Conservation (phyloP, 2,329 filamentous ascomycete genomes). For the Phoma sp. region DNA sequence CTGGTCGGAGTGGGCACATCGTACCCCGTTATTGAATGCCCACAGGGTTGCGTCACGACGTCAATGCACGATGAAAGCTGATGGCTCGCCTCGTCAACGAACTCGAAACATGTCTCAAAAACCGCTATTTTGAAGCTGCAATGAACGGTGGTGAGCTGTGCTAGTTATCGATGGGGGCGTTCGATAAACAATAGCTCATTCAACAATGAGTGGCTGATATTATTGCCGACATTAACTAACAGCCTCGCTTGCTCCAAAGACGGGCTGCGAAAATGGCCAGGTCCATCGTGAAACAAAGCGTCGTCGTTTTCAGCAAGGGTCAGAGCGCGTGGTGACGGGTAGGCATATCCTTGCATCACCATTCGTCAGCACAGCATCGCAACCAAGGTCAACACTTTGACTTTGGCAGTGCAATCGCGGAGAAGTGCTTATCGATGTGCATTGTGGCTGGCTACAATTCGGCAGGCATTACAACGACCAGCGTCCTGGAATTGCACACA, state of each 20-base stretch:
- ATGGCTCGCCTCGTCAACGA: not conserved
- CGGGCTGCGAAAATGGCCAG: conserved; percentile 21
- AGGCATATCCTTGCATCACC: conserved; percentile 27
- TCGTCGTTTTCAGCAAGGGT: conserved; percentile 26
- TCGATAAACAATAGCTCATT: conserved; percentile 10
- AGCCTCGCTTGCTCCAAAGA: conserved; percentile 11
- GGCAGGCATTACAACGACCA: not conserved
- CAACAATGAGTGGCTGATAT: conserved; percentile 14
- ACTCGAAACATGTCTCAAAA: conserved; percentile 4
- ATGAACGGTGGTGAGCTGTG: not conserved
- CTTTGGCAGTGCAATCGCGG: conserved; percentile 1
- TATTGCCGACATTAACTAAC: conserved; percentile 6
- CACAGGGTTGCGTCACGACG: not conserved
- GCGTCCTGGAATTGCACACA: not conserved
- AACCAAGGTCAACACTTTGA: conserved; percentile 6
- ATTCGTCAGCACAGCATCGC: conserved; percentile 9
- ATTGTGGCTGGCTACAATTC: not conserved
- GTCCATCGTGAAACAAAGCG: conserved; percentile 34
- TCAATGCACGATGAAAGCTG: not conserved
- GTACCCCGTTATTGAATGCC: not conserved
- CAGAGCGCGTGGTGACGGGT: conserved; percentile 19
- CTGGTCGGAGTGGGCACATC: not conserved
- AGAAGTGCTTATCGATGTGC: not conserved
- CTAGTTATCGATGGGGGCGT: conserved; percentile 10
- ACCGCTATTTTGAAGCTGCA: not conserved